These are phyloP conservation scores for Fistulinella staudtii DNA, from an alignment of 1,284 basidiomycete species.

Conservation along the genomic window DNA sequence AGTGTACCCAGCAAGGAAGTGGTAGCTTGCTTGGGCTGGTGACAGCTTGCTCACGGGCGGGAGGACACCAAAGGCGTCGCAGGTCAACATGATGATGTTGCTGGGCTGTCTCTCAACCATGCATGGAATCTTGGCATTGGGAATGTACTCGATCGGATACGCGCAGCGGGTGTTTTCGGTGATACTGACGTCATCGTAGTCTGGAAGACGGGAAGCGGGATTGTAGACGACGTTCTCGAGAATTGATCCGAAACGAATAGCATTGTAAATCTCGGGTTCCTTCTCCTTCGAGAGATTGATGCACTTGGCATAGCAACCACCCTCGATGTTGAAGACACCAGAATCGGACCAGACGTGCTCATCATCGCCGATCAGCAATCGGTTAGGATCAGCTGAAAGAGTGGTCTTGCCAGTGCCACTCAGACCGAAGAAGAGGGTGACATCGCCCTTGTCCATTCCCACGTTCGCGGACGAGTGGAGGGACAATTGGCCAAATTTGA, in stretches of 20 bases:
- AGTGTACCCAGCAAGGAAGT: conserved; percentile 96
- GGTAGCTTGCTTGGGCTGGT: conserved; percentile 95
- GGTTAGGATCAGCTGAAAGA: conserved; percentile 88
- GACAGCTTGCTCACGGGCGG: conserved; percentile 94
- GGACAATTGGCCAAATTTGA: conserved; percentile 98
- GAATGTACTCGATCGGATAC: conserved; percentile 96
- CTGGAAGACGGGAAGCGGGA: conserved; percentile 80
- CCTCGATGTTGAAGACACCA: conserved; percentile 99
- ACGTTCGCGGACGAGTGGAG: conserved; percentile 99
- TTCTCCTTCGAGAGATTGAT: conserved; percentile 96
- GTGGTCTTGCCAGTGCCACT: conserved; percentile 99
- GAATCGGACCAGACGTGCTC: conserved; percentile 98
- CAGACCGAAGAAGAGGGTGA: conserved; percentile 98
- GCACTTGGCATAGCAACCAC: conserved; percentile 98
- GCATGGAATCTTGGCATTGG: conserved; percentile 94
- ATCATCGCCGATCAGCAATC: conserved; percentile 92
- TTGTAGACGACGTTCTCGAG: conserved; percentile 99
- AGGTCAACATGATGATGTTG: conserved; percentile 98
- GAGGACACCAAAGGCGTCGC: conserved; percentile 97
- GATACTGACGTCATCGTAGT: conserved; percentile 96
- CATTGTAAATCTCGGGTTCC: conserved; percentile 97
- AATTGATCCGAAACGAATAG: conserved; percentile 94
- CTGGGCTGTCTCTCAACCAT: conserved; percentile 79
- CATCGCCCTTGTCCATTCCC: conserved; percentile 85
- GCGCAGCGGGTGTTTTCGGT: conserved; percentile 99